Base-by-base conservation (phyloP, 176 grass and related monocot species). In the Cenchrus purpureus region DNA sequence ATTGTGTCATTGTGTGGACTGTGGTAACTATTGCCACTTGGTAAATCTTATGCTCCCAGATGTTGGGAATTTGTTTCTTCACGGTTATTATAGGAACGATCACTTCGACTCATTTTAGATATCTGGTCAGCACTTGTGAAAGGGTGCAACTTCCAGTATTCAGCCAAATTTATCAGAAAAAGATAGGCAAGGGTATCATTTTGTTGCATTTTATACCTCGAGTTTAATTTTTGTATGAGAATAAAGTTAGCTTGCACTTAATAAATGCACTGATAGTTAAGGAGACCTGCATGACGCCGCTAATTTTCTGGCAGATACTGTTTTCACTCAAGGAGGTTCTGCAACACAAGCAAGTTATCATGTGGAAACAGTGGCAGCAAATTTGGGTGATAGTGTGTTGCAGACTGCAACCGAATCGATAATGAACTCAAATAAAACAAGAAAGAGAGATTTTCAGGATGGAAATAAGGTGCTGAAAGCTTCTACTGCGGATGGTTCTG, bases 361-460 rank as follows among this genome's bases (percentile, higher is more conserved):
- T 65, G 42, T 71, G 40, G 79, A 77, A 85, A 63, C n/a, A 68
- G 40, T 48, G 15, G 22, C 29, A 71, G 65, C 5, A 49, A 15
- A 72, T 78, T 48, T 65, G n/a, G 53, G 67, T 7, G 59, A 68
- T 14, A 77, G 5, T 68, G 78, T 29, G 40, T 25, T 29, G 4
- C 79, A 83, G 17, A 67, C 10, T 60, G 28, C 19, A 17, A 68
- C 79, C 43, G 58, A 79, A 28, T 76, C 79, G 59, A 20, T 73
- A 40, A 9, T 40, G 31, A 59, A 51, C 53, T 83, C 79, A 60
- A 42, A 74, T 44, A 62, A 49, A 19, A 60, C 62, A 81, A 69
- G 52, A 49, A 66, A 84, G 71, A 81, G 7, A 66, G 75, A 85
- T 80, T 68, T 68, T 37, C 87, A 70, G 45, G 76, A 3, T 71